phyloP scores from a whole-genome alignment of 2,329 filamentous ascomycete genomes.

The Xylariaceae sp. region DNA sequence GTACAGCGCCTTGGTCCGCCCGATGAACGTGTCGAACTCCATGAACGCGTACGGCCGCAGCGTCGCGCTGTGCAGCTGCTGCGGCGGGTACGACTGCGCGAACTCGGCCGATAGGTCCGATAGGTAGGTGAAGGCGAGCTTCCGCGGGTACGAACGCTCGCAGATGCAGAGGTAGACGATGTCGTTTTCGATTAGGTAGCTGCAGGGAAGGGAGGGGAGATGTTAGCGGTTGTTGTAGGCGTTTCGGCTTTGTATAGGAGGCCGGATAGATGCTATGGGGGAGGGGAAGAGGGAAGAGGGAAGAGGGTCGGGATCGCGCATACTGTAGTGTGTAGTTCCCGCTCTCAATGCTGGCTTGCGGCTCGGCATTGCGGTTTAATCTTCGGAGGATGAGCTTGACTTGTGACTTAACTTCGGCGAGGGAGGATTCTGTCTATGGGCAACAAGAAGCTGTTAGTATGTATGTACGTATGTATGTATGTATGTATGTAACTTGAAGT shows the following conservation, averaged over 20 bases:
- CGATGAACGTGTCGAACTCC: slow-evolving; percentile 97
- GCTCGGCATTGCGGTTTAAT: slow-evolving; percentile 84
- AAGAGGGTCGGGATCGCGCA: slow-evolving; percentile 33
- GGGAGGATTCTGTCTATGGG: slow-evolving; percentile 65
- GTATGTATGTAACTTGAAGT: slow-evolving; percentile 53
- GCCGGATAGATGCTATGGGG: neutral
- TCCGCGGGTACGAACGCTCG: slow-evolving; percentile 92
- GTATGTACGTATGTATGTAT: slow-evolving; percentile 13
- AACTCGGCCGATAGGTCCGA: slow-evolving; percentile 91
- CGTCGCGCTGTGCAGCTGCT: slow-evolving; percentile 72
- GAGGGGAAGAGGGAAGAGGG: neutral
- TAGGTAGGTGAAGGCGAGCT: slow-evolving; percentile 98
- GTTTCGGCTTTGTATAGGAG: neutral
- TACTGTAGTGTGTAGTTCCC: slow-evolving; percentile 84
- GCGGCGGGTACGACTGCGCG: slow-evolving; percentile 75
- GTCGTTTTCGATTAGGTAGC: slow-evolving; percentile 81
- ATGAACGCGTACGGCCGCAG: slow-evolving; percentile 95
- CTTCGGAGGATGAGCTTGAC: slow-evolving; percentile 88
- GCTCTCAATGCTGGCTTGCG: slow-evolving; percentile 90
- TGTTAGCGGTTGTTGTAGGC: neutral
- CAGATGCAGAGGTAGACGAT: slow-evolving; percentile 93
- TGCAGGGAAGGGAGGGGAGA: slow-evolving; percentile 37
- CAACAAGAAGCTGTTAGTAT: slow-evolving; percentile 7
- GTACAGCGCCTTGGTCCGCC: slow-evolving; percentile 90
- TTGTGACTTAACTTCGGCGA: slow-evolving; percentile 87